A percentile compares a stretch with the other conserved stretches of the same genome.
Conservation (phyloP, 331 rosid genomes). For the Malus hybrid region DNA sequence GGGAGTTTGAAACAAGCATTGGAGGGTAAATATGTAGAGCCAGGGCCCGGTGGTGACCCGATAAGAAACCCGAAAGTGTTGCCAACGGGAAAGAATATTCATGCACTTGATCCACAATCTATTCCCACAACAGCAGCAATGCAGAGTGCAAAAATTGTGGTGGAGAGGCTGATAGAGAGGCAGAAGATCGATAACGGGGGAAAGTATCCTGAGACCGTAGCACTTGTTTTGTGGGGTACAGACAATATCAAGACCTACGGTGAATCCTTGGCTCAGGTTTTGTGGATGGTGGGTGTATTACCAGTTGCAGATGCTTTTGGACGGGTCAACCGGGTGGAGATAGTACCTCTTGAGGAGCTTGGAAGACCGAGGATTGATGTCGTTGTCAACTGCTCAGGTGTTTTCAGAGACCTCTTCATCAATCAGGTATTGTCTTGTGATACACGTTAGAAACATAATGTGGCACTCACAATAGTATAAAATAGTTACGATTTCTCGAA, state of each 20-base stretch:
- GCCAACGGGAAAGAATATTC: constrained; percentile 95
- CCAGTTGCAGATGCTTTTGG: constrained; percentile 79
- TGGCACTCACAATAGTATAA: not conserved
- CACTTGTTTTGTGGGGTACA: constrained; percentile 98
- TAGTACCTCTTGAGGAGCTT: constrained; percentile 82
- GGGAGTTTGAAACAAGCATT: constrained; percentile 96
- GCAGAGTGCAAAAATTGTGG: constrained; percentile 91
- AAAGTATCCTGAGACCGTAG: constrained; percentile 87
- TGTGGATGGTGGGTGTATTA: constrained; percentile 90
- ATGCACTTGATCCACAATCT: constrained; percentile 90
- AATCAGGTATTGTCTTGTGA: constrained; percentile 55
- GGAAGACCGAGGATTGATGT: constrained; percentile 98
- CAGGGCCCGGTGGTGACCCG: constrained; percentile 99
- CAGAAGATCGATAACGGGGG: constrained; percentile 88
- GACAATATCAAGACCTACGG: constrained; percentile 93
- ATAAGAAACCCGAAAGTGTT: constrained; percentile 89
- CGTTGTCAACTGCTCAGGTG: constrained; percentile 91
- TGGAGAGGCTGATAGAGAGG: constrained; percentile 89
- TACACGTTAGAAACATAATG: not conserved
- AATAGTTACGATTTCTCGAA: not conserved
- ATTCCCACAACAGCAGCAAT: constrained; percentile 90
- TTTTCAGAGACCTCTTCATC: constrained; percentile 93
- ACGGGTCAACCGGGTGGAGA: constrained; percentile 76
- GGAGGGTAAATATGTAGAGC: constrained; percentile 93
- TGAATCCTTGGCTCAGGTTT: constrained; percentile 85